Base-by-base conservation (phyloP, 2,329 filamentous ascomycete species). In the Rhytidhysteron rufulum region DNA sequence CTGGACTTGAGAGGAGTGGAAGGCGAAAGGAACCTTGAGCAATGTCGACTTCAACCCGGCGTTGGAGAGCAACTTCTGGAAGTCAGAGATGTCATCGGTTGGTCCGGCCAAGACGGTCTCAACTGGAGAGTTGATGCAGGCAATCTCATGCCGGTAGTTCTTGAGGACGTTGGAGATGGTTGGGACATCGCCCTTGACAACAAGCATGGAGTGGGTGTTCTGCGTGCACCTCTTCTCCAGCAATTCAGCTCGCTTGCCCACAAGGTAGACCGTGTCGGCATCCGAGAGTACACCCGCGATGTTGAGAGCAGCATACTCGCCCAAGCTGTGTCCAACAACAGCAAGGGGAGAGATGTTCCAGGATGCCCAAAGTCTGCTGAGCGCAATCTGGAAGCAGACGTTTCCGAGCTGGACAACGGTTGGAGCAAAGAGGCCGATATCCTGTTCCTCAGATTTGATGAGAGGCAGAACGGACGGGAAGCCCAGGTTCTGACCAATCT, bases 71-170 rank as follows among this genome's bases (percentile, higher is more conserved):
- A 49, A 44, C 1, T 52, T 40, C 11, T 57, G 53, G 1, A 58
- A 39, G 34, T 60, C 54, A 0, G 58, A 44, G 10, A 72, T 58
- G 4, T 60, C 65, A 43, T 62, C 57, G 0, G 31, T 35, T 40
- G 72, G 64, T 1, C 71, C 70, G 13, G 67, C 69, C 2, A 70
- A 36, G 0, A 71, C 73, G 2, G 70, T 51, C 29, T 59, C 66
- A 0, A 44, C 39, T 1, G 66, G 58, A 6, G 57, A 58, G 45
- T 73, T 73, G 27, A 43, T 34, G 40, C 58, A 60, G 4, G 58
- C 48, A 32, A 24, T 36, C 19, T 39, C 39, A 15, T 32, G 32
- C 9, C 22, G 4, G 34, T 20, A 27, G 25, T 2, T 37, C 30
- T 19, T 40, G 24, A 13, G 16, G 3, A n/a, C 9, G n/a, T 7